A percentile compares a stretch with the other conserved stretches of the same genome.
These are phyloP conservation scores for Salinomyces thailandicus DNA, from an alignment of 2,329 filamentous ascomycete species.

Conservation along the genomic window DNA sequence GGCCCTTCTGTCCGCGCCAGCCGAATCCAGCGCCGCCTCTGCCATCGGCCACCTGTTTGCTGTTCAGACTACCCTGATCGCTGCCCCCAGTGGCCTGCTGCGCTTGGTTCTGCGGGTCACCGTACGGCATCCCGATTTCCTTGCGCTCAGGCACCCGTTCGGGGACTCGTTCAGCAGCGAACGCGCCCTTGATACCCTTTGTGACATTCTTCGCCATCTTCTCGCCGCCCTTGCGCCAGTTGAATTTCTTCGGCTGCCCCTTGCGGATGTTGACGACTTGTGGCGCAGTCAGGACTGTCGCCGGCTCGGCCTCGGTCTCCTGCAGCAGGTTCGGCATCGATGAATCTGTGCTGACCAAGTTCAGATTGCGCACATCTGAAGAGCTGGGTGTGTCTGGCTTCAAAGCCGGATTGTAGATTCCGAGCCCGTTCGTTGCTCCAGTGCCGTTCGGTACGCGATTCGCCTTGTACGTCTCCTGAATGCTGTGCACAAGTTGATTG, in stretches of 20 bases:
- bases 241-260: slow-evolving; percentile 90
- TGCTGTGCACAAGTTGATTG: slow-evolving; percentile 86
- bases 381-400: slow-evolving; percentile 12
- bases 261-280: slow-evolving; percentile 93
- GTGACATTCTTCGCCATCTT: slow-evolving; percentile 88
- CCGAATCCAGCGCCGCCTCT: slow-evolving; percentile 19
- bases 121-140: slow-evolving; percentile 26
- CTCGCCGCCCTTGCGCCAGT: slow-evolving; percentile 96
- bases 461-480: slow-evolving; percentile 84
- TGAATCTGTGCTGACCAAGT: slow-evolving; percentile 22
- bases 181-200: slow-evolving; percentile 88
- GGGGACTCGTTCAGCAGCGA: slow-evolving; percentile 41
- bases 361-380: slow-evolving; percentile 34
- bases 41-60: slow-evolving; percentile 13
- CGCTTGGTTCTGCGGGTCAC: slow-evolving; percentile 19
- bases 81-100: slow-evolving; percentile 22
- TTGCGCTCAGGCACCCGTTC: slow-evolving; percentile 11
- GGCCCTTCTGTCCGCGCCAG: slow-evolving; percentile 29
- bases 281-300: slow-evolving; percentile 57
- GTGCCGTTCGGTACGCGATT: slow-evolving; percentile 40
- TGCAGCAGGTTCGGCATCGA: slow-evolving; percentile 34
- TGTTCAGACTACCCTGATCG: slow-evolving; percentile 18
- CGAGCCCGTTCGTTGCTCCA: slow-evolving; percentile 45
- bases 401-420: slow-evolving; percentile 42
- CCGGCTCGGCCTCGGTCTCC: slow-evolving; percentile 55